Evolutionary conservation across 768 basidiomycete species (phyloP).

Genomic region (Botryobasidium botryosum): DNA sequence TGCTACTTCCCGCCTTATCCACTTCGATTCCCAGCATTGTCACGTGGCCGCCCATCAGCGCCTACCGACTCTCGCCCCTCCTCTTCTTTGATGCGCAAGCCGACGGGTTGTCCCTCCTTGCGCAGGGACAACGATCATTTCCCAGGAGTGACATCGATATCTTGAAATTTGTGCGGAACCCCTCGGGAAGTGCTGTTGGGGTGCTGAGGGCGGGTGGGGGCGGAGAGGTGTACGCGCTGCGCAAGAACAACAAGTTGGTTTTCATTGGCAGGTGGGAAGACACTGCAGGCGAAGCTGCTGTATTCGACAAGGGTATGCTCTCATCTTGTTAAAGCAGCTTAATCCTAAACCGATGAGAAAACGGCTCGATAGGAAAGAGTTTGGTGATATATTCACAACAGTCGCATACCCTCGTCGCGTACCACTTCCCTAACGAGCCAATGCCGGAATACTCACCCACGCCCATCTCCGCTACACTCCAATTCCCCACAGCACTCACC

Average conservation of each 20-base stretch:
- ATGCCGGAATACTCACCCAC: not conserved
- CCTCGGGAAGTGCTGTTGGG: slow-evolving; percentile 60
- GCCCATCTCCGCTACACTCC: too few species aligned
- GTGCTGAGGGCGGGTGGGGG: slow-evolving; percentile 40
- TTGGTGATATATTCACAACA: slow-evolving; percentile 5
- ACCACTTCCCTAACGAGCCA: slow-evolving; percentile 7
- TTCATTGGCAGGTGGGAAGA: too few species aligned
- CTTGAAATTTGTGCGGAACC: slow-evolving; percentile 51
- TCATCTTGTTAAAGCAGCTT: not conserved
- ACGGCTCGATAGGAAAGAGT: slow-evolving; percentile 6
- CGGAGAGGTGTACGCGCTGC: slow-evolving; percentile 41
- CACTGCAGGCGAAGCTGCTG: not conserved
- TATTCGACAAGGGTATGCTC: slow-evolving; percentile 3
- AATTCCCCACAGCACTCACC: too few species aligned
- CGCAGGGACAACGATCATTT: slow-evolving; percentile 20
- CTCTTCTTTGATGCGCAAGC: slow-evolving; percentile 43
- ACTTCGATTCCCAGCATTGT: slow-evolving; percentile 33
- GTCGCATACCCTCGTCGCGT: slow-evolving; percentile 2
- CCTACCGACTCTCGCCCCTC: slow-evolving; percentile 39
- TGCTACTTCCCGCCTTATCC: slow-evolving; percentile 34
- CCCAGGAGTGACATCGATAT: slow-evolving; percentile 36
- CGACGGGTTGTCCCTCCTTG: slow-evolving; percentile 32
- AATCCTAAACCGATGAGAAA: too few species aligned
- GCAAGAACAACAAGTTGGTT: too few species aligned
- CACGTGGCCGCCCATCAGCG: slow-evolving; percentile 46